phyloP scores from a whole-genome alignment of 208 protist species.

The Trypanosomatidae sp. region DNA sequence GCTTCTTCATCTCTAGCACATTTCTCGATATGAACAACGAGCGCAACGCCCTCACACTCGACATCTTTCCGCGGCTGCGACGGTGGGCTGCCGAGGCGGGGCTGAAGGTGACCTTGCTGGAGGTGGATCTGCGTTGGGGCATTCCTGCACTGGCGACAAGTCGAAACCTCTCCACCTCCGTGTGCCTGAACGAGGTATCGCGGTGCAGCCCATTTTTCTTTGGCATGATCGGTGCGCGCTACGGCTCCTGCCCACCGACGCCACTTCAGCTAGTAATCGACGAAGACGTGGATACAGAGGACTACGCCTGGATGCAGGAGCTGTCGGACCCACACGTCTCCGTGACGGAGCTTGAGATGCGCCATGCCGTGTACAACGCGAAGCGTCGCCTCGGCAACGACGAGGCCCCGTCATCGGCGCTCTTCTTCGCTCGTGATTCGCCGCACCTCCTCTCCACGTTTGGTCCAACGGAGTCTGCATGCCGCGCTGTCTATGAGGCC shows the following conservation, averaged over 20 bases:
- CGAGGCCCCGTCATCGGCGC: slow-evolving; percentile 24
- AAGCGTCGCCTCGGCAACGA: slow-evolving; percentile 27
- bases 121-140: slow-evolving; percentile 96
- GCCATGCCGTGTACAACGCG: slow-evolving; percentile 79
- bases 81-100: slow-evolving; percentile 62
- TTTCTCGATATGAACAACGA: slow-evolving; percentile 98
- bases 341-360: slow-evolving; percentile 96
- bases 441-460: slow-evolving; percentile 44
- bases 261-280: slow-evolving; percentile 74
- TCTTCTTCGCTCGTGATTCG: slow-evolving; percentile 84
- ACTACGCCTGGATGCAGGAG: slow-evolving; percentile 68
- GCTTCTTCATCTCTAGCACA: slow-evolving; percentile 96
- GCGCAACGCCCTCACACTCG: slow-evolving; percentile 89
- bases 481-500: slow-evolving; percentile 46
- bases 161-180: slow-evolving; percentile 73
- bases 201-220: slow-evolving; percentile 94
- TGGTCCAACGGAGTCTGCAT: slow-evolving; percentile 20
- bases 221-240: slow-evolving; percentile 91
- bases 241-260: slow-evolving; percentile 66
- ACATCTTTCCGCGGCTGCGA: slow-evolving; percentile 93
- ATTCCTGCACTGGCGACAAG: slow-evolving; percentile 84
- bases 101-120: slow-evolving; percentile 76
- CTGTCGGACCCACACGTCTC: slow-evolving; percentile 62
- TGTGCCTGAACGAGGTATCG: slow-evolving; percentile 95
- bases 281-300: slow-evolving; percentile 60